Evolutionary conservation across 768 basidiomycete species (phyloP).

Genomic region (Boletus subcaerulescens): DNA sequence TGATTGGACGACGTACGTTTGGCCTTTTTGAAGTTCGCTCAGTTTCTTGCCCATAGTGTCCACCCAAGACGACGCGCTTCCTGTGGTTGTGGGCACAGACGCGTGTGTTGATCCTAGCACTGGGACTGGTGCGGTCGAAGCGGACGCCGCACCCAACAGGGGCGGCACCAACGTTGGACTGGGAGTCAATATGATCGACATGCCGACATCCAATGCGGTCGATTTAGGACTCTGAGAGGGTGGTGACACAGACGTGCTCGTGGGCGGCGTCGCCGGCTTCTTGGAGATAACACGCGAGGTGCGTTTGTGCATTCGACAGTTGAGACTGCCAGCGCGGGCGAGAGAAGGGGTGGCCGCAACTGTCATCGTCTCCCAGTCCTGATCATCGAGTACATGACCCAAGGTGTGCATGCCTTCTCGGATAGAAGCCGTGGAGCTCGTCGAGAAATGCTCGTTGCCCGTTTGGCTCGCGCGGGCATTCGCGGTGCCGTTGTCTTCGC

Average conservation of each 20-base stretch:
- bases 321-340: conserved; percentile 17
- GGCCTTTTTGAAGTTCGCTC: conserved; percentile 51
- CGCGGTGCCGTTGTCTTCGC: conserved; percentile 20
- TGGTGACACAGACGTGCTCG: background rate
- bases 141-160: background rate
- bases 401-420: conserved; percentile 21
- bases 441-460: conserved; percentile 38
- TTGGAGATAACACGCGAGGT: background rate
- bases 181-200: conserved; percentile 8
- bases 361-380: background rate
- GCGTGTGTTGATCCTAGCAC: background rate
- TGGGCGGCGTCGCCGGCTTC: background rate
- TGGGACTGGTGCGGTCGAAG: background rate
- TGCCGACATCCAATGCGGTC: conserved; percentile 8
- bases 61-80: conserved; percentile 45
- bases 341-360: conserved; percentile 3
- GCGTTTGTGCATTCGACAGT: conserved; percentile 13
- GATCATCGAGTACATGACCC: background rate
- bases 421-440: conserved; percentile 46
- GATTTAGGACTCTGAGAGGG: background rate
- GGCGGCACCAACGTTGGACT: conserved; percentile 11
- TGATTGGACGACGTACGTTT: conserved; percentile 46
- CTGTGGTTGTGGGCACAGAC: conserved; percentile 28
- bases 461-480: conserved; percentile 22
- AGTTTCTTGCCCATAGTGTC: conserved; percentile 60